Evolutionary conservation across 768 basidiomycete genomes (phyloP).

Genomic region (Fistulinella prunicolor): DNA sequence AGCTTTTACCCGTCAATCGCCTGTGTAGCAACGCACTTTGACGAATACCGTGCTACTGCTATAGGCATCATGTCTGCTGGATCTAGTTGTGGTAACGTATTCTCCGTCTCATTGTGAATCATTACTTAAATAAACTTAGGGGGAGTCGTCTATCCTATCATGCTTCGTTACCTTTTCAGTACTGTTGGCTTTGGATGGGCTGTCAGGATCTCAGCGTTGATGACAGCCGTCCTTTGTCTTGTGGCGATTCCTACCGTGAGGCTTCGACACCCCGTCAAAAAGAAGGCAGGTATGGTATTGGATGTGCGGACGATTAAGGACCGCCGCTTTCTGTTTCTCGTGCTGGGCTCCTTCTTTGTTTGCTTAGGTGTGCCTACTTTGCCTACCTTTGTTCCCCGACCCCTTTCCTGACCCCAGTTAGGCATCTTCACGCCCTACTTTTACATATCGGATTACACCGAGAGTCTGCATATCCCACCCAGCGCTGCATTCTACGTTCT

Average conservation of each 20-base stretch:
- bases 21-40: slow-evolving; percentile 65
- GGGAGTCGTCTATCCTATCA: slow-evolving; percentile 66
- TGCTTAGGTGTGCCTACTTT: slow-evolving; percentile 49
- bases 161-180: slow-evolving; percentile 56
- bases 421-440: slow-evolving; percentile 73
- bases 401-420: slow-evolving; percentile 25
- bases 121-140: slow-evolving; percentile 38
- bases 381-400: neutral
- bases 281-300: slow-evolving; percentile 18
- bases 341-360: slow-evolving; percentile 53
- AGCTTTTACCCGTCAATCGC: slow-evolving; percentile 73
- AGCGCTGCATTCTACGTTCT: slow-evolving; percentile 52
- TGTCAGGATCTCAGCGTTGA: slow-evolving; percentile 53
- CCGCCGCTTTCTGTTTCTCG: slow-evolving; percentile 49
- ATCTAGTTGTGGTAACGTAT: slow-evolving; percentile 52
- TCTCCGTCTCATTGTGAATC: slow-evolving; percentile 16
- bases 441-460: slow-evolving; percentile 62
- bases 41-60: slow-evolving; percentile 64
- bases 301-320: slow-evolving; percentile 41
- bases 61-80: slow-evolving; percentile 70
- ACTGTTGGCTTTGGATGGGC: slow-evolving; percentile 60
- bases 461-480: slow-evolving; percentile 36
- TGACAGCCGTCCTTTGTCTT: slow-evolving; percentile 47
- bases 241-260: slow-evolving; percentile 48
- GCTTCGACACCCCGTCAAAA: slow-evolving; percentile 23